A percentile compares a stretch with the other conserved stretches of the same genome.
phyloP scores from a whole-genome alignment of 768 basidiomycete species.

The Terana coerulea region DNA sequence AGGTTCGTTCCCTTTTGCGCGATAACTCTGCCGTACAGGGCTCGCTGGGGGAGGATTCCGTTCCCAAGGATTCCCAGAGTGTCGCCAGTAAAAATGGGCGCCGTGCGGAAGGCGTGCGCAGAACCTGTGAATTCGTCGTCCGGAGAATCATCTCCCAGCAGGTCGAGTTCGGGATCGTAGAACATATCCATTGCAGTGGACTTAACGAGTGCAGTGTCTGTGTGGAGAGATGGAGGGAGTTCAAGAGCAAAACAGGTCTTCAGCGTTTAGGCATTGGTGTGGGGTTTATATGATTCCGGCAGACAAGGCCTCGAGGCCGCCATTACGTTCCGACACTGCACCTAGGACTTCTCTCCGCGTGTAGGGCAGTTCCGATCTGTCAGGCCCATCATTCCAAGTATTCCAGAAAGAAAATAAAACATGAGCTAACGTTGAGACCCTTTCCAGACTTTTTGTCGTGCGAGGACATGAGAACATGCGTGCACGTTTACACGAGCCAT shows the following conservation, averaged over 20 bases:
- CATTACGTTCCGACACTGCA: too few species aligned
- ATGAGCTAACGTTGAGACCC: too few species aligned
- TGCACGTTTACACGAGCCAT: background rate
- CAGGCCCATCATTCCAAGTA: too few species aligned
- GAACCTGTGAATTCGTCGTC: background rate
- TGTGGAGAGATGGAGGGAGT: background rate
- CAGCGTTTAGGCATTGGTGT: too few species aligned
- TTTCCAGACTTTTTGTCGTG: too few species aligned
- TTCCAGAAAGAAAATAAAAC: too few species aligned
- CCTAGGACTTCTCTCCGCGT: too few species aligned
- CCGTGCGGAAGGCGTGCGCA: background rate
- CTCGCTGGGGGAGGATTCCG: constrained; percentile 2
- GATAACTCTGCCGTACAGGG: constrained; percentile 6
- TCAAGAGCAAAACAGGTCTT: too few species aligned
- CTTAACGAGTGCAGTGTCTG: background rate
- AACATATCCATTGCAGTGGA: background rate
- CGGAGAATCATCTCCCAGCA: background rate
- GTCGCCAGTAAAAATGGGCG: constrained; percentile 9
- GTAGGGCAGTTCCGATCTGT: too few species aligned
- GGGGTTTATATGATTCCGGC: too few species aligned
- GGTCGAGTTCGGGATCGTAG: constrained; percentile 5
- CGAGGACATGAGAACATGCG: background rate
- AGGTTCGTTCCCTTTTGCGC: background rate
- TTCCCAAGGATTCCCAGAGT: background rate
- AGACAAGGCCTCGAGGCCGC: too few species aligned